Percentiles rank a stretch among this genome's conserved stretches.
These are phyloP conservation scores for Calophaca sinica DNA, from an alignment of 306 rosid genomes.

Conservation along the genomic window DNA sequence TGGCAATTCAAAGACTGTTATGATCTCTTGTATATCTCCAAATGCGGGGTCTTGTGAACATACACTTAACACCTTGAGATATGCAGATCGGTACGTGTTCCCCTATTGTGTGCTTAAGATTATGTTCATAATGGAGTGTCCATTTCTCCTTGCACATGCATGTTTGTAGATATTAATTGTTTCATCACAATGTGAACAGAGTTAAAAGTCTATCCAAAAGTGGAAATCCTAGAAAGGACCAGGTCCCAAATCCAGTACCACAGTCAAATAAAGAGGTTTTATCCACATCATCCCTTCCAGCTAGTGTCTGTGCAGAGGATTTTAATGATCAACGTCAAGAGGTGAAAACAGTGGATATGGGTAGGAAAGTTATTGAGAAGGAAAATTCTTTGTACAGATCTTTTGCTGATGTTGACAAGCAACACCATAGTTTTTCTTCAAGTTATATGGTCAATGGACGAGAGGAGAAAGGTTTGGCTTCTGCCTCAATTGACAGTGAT, in stretches of 20 bases:
- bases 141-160: conserved; percentile 6
- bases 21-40: conserved; percentile 99
- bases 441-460: conserved; percentile 55
- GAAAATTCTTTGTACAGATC: conserved; percentile 62
- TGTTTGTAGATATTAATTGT: conserved; percentile 41
- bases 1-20: conserved; percentile 96
- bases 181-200: conserved; percentile 59
- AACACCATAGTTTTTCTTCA: conserved; percentile 54
- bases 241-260: conserved; percentile 57
- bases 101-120: conserved; percentile 34
- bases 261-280: conserved; percentile 66
- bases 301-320: conserved; percentile 62
- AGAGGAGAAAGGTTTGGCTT: conserved; percentile 65
- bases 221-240: conserved; percentile 91
- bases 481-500: conserved; percentile 65
- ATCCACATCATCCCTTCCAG: conserved; percentile 61
- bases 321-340: conserved; percentile 69
- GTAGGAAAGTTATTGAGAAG: conserved; percentile 68
- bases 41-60: conserved; percentile 98
- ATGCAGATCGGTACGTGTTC: conserved; percentile 84
- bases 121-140: conserved; percentile 6
- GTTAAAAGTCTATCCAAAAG: conserved; percentile 94
- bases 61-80: conserved; percentile 95
- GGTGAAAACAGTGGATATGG: conserved; percentile 62
- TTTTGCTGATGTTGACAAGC: conserved; percentile 71